Conservation (phyloP, 2,329 filamentous ascomycete genomes). For the Pseudocercospora fuligena region DNA sequence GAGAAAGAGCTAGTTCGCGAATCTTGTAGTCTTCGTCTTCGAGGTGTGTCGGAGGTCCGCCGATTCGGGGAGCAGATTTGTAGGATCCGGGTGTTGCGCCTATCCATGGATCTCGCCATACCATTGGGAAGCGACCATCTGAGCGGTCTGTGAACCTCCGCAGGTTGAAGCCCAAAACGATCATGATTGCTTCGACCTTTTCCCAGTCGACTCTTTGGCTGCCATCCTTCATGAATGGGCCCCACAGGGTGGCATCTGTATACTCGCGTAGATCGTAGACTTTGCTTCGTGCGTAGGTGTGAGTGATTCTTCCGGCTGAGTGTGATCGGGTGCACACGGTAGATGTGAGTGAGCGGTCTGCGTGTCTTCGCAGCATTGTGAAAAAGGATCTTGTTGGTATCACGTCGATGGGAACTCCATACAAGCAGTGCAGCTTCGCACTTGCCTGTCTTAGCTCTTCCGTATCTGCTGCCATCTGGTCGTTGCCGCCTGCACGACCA, state of each 20-base stretch:
- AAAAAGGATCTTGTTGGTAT: conserved; percentile 36
- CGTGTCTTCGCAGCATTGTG: conserved; percentile 29
- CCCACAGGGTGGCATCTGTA: conserved; percentile 66
- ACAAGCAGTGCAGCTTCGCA: conserved; percentile 70
- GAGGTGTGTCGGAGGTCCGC: conserved; percentile 17
- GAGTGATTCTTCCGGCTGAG: conserved; percentile 26
- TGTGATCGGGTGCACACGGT: conserved; percentile 32
- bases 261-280: conserved; percentile 78
- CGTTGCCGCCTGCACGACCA: conserved; percentile 53
- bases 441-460: conserved; percentile 63
- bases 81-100: conserved; percentile 53
- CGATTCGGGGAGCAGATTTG: conserved; percentile 16
- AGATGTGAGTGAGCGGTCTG: conserved; percentile 20
- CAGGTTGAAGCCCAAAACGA: conserved; percentile 70
- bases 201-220: conserved; percentile 74
- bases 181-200: conserved; percentile 74
- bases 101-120: conserved; percentile 63
- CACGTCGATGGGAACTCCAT: conserved; percentile 63
- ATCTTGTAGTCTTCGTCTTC: conserved; percentile 33
- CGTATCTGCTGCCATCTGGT: conserved; percentile 46
- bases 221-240: conserved; percentile 71
- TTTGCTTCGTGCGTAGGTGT: conserved; percentile 66
- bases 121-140: conserved; percentile 54
- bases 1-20: conserved; percentile 45
- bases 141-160: conserved; percentile 49